These are phyloP conservation scores for Fusarium sp. DNA, from an alignment of 2,329 filamentous ascomycete genomes.

Conservation along the genomic window DNA sequence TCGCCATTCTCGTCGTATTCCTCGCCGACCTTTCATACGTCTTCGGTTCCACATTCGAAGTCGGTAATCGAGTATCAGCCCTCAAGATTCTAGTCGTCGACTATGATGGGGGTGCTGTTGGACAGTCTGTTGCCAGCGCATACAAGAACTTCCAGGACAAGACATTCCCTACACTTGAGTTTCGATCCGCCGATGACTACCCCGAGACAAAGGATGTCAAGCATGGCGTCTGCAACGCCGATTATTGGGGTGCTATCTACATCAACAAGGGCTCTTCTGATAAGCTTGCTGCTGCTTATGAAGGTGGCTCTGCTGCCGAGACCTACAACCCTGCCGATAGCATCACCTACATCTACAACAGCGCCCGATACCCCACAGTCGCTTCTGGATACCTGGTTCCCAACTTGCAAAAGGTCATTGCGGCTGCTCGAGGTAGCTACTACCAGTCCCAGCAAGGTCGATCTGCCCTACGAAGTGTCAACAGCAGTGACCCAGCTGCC, in stretches of 20 bases:
- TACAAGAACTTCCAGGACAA: conserved; percentile 45
- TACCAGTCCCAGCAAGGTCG: conserved; percentile 40
- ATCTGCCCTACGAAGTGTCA: conserved; percentile 32
- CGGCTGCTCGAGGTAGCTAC: conserved; percentile 36
- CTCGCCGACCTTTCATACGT: conserved; percentile 45
- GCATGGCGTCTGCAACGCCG: conserved; percentile 47
- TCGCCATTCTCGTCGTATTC: conserved; percentile 33
- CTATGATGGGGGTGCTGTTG: conserved; percentile 47
- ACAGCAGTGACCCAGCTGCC: conserved; percentile 38
- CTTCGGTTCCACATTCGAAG: conserved; percentile 46
- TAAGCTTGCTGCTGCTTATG: conserved; percentile 43
- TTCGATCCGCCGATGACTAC: conserved; percentile 40
- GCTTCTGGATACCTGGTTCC: conserved; percentile 41
- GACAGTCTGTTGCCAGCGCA: conserved; percentile 45
- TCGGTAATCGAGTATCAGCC: conserved; percentile 30
- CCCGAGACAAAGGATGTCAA: conserved; percentile 39
- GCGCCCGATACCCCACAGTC: conserved; percentile 48
- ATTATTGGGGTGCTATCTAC: conserved; percentile 52
- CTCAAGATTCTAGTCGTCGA: conserved; percentile 46
- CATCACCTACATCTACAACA: conserved; percentile 50
- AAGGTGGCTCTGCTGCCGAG: conserved; percentile 33
- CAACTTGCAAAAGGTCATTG: conserved; percentile 44
- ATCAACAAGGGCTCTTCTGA: conserved; percentile 45
- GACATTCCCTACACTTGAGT: conserved; percentile 47
- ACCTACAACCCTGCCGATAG: conserved; percentile 47